Evolutionary conservation across 495 filamentous ascomycete species (phyloP).

Genomic region (Rhypophila decipiens): DNA sequence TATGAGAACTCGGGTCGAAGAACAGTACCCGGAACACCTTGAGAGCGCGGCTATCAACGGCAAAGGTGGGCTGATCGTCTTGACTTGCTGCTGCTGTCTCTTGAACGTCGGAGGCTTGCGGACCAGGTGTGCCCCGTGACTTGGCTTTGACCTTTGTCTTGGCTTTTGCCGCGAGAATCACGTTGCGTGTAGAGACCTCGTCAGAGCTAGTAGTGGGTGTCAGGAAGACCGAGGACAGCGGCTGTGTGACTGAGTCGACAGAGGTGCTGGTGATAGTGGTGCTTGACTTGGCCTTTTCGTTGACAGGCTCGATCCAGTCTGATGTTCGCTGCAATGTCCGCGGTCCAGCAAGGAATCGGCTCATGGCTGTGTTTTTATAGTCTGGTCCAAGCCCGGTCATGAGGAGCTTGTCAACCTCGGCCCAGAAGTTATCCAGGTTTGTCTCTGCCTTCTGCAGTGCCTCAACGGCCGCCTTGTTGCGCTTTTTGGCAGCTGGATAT

Average conservation of each 20-base stretch:
- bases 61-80: too few species aligned
- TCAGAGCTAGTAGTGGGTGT: too few species aligned
- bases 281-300: constrained; percentile 4
- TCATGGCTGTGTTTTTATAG: constrained; percentile 12
- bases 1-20: neutral
- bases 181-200: too few species aligned
- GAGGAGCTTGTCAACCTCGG: constrained; percentile 3
- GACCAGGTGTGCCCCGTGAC: too few species aligned
- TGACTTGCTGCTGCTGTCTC: too few species aligned
- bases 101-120: too few species aligned
- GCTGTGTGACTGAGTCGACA: too few species aligned
- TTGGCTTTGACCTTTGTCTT: constrained; percentile 40
- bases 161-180: neutral
- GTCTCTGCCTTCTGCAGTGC: constrained; percentile 31
- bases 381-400: neutral
- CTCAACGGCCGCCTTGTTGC: constrained; percentile 37
- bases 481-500: constrained; percentile 47
- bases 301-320: constrained; percentile 39
- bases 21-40: constrained; percentile 5
- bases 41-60: too few species aligned
- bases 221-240: constrained; percentile 8
- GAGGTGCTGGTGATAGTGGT: neutral
- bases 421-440: constrained; percentile 48
- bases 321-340: constrained; percentile 41
- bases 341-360: constrained; percentile 22